phyloP scores from a whole-genome alignment of 306 rosid species.

The Hippophae tibetana region DNA sequence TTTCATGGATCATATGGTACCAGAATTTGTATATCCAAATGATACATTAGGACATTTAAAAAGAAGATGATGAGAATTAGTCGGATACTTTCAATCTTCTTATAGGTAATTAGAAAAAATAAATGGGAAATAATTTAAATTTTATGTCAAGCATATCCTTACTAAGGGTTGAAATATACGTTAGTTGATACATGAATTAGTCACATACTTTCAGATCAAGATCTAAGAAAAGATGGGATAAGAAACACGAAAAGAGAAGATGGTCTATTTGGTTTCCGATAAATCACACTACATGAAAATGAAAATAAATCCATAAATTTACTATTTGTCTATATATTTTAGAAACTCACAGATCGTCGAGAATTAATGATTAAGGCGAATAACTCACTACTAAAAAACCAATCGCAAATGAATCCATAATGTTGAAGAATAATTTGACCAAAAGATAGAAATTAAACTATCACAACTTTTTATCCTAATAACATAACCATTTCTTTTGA shows the following conservation, averaged over 20 bases:
- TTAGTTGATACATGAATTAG: constrained; percentile 1
- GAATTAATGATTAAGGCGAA: constrained; percentile 15
- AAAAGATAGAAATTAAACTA: no score
- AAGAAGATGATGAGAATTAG: no score
- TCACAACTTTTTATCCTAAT: no score
- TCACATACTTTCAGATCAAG: constrained; percentile 15
- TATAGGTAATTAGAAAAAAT: background rate
- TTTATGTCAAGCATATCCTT: background rate
- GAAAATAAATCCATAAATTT: background rate
- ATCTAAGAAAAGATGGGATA: background rate
- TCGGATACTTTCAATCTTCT: no score
- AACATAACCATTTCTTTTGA: no score
- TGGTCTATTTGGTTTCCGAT: background rate
- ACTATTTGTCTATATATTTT: background rate
- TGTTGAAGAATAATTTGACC: constrained; percentile 2
- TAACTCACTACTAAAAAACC: constrained; percentile 19
- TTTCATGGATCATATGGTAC: no score
- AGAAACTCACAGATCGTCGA: constrained; percentile 18
- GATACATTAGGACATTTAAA: no score
- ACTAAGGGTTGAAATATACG: constrained; percentile 5
- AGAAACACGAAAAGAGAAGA: background rate
- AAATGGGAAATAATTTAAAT: no score
- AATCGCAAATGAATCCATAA: constrained; percentile 24
- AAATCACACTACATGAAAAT: background rate
- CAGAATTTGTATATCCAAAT: no score